A percentile compares a stretch with the other conserved stretches of the same genome.
Conservation (phyloP, 305 asterid genomes). For the Fraxinus xanthoxyloides region DNA sequence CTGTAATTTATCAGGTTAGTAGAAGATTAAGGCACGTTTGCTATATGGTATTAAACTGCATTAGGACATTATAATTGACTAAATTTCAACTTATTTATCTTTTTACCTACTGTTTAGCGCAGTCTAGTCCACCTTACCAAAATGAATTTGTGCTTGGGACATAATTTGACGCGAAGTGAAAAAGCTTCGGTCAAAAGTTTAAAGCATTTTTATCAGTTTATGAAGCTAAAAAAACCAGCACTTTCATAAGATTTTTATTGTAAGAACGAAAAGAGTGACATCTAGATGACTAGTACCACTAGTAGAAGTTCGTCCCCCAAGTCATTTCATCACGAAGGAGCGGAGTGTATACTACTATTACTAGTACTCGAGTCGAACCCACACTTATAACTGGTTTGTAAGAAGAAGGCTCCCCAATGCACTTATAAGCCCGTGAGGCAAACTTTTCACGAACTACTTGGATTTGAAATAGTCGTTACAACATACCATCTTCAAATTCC, state of each 20-base stretch:
- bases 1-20: slow-evolving; percentile 27
- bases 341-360: no score
- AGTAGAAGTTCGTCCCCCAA: no score
- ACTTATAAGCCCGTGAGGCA: neutral
- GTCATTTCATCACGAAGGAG: no score
- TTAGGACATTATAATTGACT: no score
- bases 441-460: neutral
- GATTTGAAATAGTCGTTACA: neutral
- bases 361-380: no score
- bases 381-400: no score
- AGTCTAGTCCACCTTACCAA: neutral
- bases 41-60: no score
- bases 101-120: neutral
- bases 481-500: neutral
- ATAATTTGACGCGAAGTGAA: neutral
- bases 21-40: neutral
- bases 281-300: no score
- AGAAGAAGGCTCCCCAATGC: no score
- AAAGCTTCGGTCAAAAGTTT: no score
- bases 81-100: no score
- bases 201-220: neutral
- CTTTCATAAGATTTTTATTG: no score
- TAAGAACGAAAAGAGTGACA: neutral
- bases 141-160: neutral
- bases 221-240: neutral